Conservation (phyloP, 192 early-diverging fungal species). For the Diversispora eburnea region DNA sequence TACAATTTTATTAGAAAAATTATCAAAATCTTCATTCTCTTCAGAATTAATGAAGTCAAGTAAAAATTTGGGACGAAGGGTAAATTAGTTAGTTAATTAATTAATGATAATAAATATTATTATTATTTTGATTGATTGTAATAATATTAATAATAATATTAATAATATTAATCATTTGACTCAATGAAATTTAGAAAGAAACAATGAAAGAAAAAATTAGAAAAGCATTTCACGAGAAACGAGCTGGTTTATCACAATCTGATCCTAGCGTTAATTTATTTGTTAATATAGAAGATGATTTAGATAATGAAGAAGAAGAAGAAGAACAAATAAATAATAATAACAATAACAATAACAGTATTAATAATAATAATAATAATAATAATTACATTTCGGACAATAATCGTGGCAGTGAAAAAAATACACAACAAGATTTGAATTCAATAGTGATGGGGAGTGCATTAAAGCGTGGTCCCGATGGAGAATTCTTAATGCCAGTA, state of each 20-base stretch:
- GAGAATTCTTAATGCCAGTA: slow-evolving; percentile 37
- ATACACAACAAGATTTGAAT: too few species aligned
- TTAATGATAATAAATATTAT: background rate
- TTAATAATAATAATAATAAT: too few species aligned
- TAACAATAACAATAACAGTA: background rate
- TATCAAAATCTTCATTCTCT: slow-evolving; percentile 64
- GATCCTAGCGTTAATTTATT: slow-evolving; percentile 57
- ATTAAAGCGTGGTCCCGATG: slow-evolving; percentile 39
- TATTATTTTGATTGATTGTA: too few species aligned
- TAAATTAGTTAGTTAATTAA: slow-evolving; percentile 31
- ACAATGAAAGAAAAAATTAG: slow-evolving; percentile 65
- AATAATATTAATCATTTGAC: background rate
- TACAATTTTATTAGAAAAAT: slow-evolving; percentile 58
- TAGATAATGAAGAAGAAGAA: slow-evolving; percentile 34
- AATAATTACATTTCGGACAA: too few species aligned
- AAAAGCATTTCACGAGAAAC: slow-evolving; percentile 63
- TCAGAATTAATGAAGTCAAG: slow-evolving; percentile 68
- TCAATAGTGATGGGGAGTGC: slow-evolving; percentile 45
- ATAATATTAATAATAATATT: too few species aligned
- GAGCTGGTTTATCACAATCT: slow-evolving; percentile 55
- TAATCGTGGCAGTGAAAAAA: too few species aligned
- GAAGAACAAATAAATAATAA: background rate
- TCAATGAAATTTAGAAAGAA: slow-evolving; percentile 40
- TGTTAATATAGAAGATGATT: slow-evolving; percentile 42
- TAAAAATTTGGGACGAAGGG: slow-evolving; percentile 57